phyloP scores from a whole-genome alignment of 331 rosid species.

The Ulmus americana region DNA sequence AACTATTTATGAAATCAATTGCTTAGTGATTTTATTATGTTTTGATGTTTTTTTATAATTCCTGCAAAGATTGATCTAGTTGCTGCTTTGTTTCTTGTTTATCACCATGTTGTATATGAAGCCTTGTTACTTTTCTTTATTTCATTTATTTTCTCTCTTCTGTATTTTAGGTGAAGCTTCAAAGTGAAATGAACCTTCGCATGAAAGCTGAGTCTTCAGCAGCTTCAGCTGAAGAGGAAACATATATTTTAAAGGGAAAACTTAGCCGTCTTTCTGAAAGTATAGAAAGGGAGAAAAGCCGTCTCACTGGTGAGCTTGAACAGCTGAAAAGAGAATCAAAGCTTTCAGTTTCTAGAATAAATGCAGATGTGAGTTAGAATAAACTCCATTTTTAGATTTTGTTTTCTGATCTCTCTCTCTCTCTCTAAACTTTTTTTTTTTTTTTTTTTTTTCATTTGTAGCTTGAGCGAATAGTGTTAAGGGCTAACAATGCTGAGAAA shows the following conservation, averaged over 20 bases:
- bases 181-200: slow-evolving; percentile 58
- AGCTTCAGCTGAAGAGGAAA: slow-evolving; percentile 64
- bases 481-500: slow-evolving; percentile 66
- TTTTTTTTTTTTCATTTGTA: slow-evolving; percentile 25
- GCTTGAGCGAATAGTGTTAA: slow-evolving; percentile 74
- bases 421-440: slow-evolving; percentile 6
- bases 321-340: slow-evolving; percentile 62
- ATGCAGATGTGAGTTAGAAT: slow-evolving; percentile 49
- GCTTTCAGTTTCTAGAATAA: slow-evolving; percentile 59
- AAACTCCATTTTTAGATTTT: not conserved
- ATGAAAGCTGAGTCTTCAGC: slow-evolving; percentile 59
- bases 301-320: slow-evolving; percentile 46
- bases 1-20: too few species aligned
- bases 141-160: not conserved
- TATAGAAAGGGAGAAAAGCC: slow-evolving; percentile 53
- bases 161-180: slow-evolving; percentile 59
- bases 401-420: not conserved
- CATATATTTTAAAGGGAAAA: slow-evolving; percentile 47
- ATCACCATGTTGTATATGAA: not conserved
- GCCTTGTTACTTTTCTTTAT: not conserved
- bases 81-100: not conserved
- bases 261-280: slow-evolving; percentile 54
- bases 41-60: not conserved
- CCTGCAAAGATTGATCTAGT: not conserved
- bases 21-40: not conserved